A percentile compares a stretch with the other conserved stretches of the same genome.
Evolutionary conservation across 805 yeast genomes (phyloP).

Genomic region (Spathaspora boniae): DNA sequence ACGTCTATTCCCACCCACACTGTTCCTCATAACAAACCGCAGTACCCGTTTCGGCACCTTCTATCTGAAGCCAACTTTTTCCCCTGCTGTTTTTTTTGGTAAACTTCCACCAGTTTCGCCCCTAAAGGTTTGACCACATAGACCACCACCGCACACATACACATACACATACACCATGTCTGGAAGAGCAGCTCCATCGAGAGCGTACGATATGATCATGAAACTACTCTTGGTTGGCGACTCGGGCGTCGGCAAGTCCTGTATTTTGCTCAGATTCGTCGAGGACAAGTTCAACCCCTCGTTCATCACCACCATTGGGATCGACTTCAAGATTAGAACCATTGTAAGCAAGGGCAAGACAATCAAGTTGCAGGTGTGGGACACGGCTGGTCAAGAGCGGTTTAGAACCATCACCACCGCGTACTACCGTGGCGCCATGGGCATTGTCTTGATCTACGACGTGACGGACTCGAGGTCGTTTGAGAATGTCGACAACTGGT

Average conservation of each 20-base stretch:
- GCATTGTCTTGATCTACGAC: slow-evolving; percentile 79
- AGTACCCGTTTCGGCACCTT: no score
- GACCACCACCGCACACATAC: no score
- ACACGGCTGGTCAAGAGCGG: slow-evolving; percentile 96
- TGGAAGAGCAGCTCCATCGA: slow-evolving; percentile 55
- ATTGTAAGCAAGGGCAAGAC: slow-evolving; percentile 90
- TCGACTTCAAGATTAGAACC: slow-evolving; percentile 96
- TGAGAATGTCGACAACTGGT: slow-evolving; percentile 92
- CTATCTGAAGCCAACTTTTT: no score
- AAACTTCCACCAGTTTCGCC: no score
- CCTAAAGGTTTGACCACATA: no score
- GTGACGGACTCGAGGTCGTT: slow-evolving; percentile 89
- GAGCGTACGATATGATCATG: slow-evolving; percentile 85
- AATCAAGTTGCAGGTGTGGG: slow-evolving; percentile 95
- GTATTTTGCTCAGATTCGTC: slow-evolving; percentile 86
- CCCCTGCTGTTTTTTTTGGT: no score
- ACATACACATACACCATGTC: slow-evolving; percentile 47
- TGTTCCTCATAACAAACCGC: no score
- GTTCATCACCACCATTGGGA: slow-evolving; percentile 96
- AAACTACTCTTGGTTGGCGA: slow-evolving; percentile 92
- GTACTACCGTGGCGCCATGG: slow-evolving; percentile 87
- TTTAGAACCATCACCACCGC: slow-evolving; percentile 94
- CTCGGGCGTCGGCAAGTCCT: slow-evolving; percentile 85
- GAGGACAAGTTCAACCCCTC: slow-evolving; percentile 96
- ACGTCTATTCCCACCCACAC: no score